Percentiles rank a stretch among this genome's conserved stretches.
Conservation (phyloP, 2,329 filamentous ascomycete species). For the Alternaria postmessia region DNA sequence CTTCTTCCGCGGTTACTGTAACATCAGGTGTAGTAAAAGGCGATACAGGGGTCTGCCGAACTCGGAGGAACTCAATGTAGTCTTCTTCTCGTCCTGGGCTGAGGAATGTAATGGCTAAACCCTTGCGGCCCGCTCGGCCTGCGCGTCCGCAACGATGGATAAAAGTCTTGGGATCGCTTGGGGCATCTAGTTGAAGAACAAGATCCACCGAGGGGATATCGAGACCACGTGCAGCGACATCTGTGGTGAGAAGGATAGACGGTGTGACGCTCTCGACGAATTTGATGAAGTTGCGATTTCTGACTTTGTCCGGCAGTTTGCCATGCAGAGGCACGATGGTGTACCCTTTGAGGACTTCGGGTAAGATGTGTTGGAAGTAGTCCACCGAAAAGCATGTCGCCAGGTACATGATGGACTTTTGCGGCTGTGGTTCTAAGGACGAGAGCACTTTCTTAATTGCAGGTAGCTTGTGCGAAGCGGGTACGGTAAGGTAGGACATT, state of each 20-base stretch:
- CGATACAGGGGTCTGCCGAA: conserved; percentile 84
- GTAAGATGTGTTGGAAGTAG: conserved; percentile 86
- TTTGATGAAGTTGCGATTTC: conserved; percentile 83
- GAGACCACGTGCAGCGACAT: conserved; percentile 87
- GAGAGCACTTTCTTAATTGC: conserved; percentile 75
- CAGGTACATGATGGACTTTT: conserved; percentile 89
- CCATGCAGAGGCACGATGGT: conserved; percentile 84
- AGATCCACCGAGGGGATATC: conserved; percentile 93
- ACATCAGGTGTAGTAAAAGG: conserved; percentile 67
- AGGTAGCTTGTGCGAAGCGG: conserved; percentile 81
- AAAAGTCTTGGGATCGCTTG: conserved; percentile 86
- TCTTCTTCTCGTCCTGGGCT: conserved; percentile 86
- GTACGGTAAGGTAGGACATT: conserved; percentile 82
- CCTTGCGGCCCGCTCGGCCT: conserved; percentile 71
- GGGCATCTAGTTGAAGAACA: conserved; percentile 86
- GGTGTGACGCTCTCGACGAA: conserved; percentile 80
- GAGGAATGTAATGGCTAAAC: conserved; percentile 84
- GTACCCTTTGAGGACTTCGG: conserved; percentile 74
- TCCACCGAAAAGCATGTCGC: conserved; percentile 95
- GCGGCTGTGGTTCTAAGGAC: conserved; percentile 74
- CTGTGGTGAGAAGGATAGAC: conserved; percentile 87
- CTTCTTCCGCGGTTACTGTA: conserved; percentile 68
- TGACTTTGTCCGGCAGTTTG: conserved; percentile 87
- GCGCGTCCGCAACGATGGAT: conserved; percentile 71
- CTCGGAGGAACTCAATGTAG: conserved; percentile 84